Evolutionary conservation across 805 yeast species (phyloP).

Genomic region (Myxozyma geophila): DNA sequence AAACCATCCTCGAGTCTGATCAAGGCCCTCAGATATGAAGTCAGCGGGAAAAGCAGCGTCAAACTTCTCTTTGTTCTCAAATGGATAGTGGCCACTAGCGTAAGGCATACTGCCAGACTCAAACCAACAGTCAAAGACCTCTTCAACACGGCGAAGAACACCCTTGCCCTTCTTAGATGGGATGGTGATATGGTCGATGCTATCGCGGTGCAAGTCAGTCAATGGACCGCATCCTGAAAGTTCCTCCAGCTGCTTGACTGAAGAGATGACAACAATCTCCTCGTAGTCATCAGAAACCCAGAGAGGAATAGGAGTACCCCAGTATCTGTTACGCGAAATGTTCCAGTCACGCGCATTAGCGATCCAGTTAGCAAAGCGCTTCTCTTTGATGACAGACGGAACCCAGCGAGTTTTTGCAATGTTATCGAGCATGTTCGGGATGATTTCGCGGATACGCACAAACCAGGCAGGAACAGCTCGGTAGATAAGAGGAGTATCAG

Average conservation of each 20-base stretch:
- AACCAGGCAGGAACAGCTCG: conserved; percentile 99
- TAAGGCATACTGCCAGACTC: conserved; percentile 99
- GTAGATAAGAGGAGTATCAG: conserved; percentile 95
- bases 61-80: conserved; percentile 78
- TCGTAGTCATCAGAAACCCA: conserved; percentile 95
- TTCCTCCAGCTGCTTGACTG: conserved; percentile 81
- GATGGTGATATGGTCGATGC: conserved; percentile 86
- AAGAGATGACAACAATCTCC: conserved; percentile 92
- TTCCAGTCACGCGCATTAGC: conserved; percentile 99
- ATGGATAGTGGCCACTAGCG: conserved; percentile 96
- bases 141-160: conserved; percentile 84
- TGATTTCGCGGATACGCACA: conserved; percentile 81
- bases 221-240: conserved; percentile 77
- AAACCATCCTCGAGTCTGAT: conserved; percentile 99
- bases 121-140: conserved; percentile 99
- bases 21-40: conserved; percentile 97
- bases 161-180: conserved; percentile 93
- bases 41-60: conserved; percentile 87
- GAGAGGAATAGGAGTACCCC: conserved; percentile 99
- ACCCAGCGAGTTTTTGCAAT: conserved; percentile 94
- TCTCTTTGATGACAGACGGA: conserved; percentile 85
- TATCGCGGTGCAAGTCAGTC: conserved; percentile 92
- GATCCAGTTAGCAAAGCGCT: conserved; percentile 97
- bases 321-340: conserved; percentile 95
- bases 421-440: conserved; percentile 86